Base-by-base conservation (phyloP, 139 green algal species). In the Picochlorum sp. region DNA sequence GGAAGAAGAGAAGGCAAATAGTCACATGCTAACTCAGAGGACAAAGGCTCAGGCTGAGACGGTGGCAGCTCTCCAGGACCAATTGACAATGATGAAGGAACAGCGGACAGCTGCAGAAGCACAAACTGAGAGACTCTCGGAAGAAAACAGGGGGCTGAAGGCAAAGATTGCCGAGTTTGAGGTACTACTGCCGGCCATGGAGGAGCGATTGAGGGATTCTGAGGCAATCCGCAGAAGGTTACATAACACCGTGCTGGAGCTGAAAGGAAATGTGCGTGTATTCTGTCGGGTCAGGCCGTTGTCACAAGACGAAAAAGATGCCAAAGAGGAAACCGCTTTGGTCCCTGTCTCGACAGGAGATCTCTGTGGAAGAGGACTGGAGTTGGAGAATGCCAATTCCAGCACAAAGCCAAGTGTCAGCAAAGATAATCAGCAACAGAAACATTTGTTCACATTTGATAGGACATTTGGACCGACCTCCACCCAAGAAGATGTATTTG, bases 191-290 rank as follows among this genome's bases (percentile, higher is more conserved):
- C 74, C 69, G 0, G 60, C 37, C 21, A 60, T 64, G 6, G 59
- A 73, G 49, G 37, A 41, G 13, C 54, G 62, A 51, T 23, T 77
- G 20, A 38, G 45, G n/a, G 71, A 83, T 15, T 77, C 78, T 4
- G 79, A 91, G 60, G 65, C 54, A 4, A 63, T 72, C 15, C 77
- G 87, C 10, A 69, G 84, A 9, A 57, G 68, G 41, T 73, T 92
- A 58, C 88, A 95, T 77, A 94, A 95, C 72, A 78, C 87, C 65
- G 67, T 77, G 16, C 57, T 60, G 13, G 80, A 92, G 62, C 65
- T 95, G 1, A 76, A 79, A 7, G 88, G 88, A 62, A 95, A 95
- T 66, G 91, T 95, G 56, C 86, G 88, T 3, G 88, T 95, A 26
- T 95, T 91, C 73, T 92, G 85, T 60, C 80, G 88, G 0, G 72